Conservation (phyloP, 768 basidiomycete species). For the Rhizopogon salebrosus region DNA sequence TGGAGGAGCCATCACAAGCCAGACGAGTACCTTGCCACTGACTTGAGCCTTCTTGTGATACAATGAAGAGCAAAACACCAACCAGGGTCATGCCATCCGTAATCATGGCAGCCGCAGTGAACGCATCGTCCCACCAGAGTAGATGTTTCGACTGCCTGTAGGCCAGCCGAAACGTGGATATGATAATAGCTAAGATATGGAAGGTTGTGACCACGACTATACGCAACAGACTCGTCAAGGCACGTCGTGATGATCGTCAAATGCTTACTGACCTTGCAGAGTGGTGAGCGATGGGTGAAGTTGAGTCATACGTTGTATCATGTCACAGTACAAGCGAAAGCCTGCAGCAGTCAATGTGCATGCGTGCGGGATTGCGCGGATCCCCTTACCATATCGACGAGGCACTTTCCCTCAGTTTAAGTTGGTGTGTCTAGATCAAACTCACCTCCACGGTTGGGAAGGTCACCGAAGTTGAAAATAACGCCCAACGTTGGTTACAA, state of each 20-base stretch:
- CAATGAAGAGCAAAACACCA: neutral
- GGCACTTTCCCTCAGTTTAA: neutral
- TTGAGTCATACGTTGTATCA: neutral
- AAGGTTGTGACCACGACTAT: neutral
- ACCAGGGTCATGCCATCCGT: neutral
- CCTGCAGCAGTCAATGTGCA: neutral
- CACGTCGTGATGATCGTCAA: neutral
- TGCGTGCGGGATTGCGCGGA: neutral
- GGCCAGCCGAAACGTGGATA: constrained; percentile 2
- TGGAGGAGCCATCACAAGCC: neutral
- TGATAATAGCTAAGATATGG: neutral
- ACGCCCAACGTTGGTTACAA: too few relatives aligned
- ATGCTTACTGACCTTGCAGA: neutral
- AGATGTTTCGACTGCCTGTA: constrained; percentile 1
- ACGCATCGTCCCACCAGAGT: constrained; percentile 7
- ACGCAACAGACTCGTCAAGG: neutral
- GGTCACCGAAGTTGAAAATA: neutral
- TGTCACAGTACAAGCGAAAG: neutral
- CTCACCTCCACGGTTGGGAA: neutral
- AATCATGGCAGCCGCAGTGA: neutral
- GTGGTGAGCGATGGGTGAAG: neutral
- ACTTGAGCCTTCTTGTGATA: neutral
- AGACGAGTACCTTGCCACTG: neutral
- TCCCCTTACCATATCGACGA: neutral
- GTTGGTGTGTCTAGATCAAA: neutral